These are phyloP conservation scores for Yamadazyma songkhlaensis DNA, from an alignment of 1,139 yeast species.

Conservation along the genomic window DNA sequence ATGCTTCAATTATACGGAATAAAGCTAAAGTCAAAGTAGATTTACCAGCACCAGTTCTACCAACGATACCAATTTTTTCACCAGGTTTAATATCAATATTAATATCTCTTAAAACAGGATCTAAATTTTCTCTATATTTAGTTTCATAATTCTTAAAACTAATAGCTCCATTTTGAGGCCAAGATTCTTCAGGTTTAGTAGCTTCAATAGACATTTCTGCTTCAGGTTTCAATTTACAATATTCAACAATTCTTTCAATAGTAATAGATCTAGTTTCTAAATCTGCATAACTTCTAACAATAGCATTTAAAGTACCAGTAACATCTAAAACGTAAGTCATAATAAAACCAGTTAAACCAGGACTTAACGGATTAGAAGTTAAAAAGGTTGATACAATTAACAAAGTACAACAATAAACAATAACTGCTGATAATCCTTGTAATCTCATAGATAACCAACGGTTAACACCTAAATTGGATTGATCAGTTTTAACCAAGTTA, in stretches of 20 bases:
- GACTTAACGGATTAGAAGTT: conserved; percentile 21
- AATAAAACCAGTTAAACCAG: conserved; percentile 37
- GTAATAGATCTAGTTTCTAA: conserved; percentile 33
- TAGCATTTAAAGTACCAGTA: conserved; percentile 28
- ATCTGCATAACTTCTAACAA: conserved; percentile 35
- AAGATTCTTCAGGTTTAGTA: conserved; percentile 22
- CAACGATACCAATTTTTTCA: conserved; percentile 41
- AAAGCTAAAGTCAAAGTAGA: conserved; percentile 37
- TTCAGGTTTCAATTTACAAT: conserved; percentile 31
- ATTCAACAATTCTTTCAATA: conserved; percentile 36
- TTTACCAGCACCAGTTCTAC: conserved; percentile 44
- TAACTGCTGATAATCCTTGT: conserved; percentile 31
- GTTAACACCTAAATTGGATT: conserved; percentile 23
- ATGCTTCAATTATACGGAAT: conserved; percentile 37
- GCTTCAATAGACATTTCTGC: conserved; percentile 28
- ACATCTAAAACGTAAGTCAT: conserved; percentile 36
- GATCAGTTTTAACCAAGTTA: conserved; percentile 19
- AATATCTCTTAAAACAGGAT: conserved; percentile 32
- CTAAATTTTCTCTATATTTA: conserved; percentile 34
- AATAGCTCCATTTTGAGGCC: conserved; percentile 34
- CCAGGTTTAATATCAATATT: conserved; percentile 24
- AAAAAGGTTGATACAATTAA: conserved; percentile 23
- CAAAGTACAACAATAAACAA: conserved; percentile 28
- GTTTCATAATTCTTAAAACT: conserved; percentile 30
- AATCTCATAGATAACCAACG: conserved; percentile 42